A percentile compares a stretch with the other conserved stretches of the same genome.
Conservation (phyloP, 495 filamentous ascomycete species). For the Trichoderma gamsii region DNA sequence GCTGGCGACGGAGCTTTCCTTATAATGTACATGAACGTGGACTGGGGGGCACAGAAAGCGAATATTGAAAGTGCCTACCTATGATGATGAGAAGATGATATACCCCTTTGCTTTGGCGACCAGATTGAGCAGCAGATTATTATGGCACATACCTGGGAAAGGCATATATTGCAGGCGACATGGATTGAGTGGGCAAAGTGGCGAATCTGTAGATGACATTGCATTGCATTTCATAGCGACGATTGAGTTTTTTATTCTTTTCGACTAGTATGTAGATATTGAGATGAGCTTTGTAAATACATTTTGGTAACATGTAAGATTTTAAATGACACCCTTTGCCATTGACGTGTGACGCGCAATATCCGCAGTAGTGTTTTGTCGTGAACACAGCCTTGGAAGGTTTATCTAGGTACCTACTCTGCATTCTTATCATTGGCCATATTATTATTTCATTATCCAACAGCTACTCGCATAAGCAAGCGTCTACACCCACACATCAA, state of each 20-base stretch:
- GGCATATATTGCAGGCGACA: neutral
- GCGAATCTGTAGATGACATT: neutral
- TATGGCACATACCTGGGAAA: neutral
- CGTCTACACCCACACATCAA: too few species aligned
- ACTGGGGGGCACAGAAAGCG: neutral
- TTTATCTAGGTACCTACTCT: too few species aligned
- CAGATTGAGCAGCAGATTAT: neutral
- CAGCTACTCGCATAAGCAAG: too few species aligned
- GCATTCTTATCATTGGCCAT: too few species aligned
- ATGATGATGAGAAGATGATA: neutral
- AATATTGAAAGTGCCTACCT: neutral
- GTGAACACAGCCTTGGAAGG: too few species aligned
- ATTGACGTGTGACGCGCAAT: too few species aligned
- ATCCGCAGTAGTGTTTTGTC: too few species aligned
- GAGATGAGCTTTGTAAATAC: neutral
- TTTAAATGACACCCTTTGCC: too few species aligned
- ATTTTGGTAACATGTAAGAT: neutral
- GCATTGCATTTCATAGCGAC: neutral
- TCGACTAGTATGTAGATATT: neutral
- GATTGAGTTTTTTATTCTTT: neutral
- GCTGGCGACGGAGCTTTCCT: conserved; percentile 13
- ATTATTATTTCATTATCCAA: too few species aligned
- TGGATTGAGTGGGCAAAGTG: neutral
- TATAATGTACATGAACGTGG: neutral
- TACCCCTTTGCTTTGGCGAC: neutral